Evolutionary conservation across 768 basidiomycete genomes (phyloP).

Genomic region (Amanita muscaria): DNA sequence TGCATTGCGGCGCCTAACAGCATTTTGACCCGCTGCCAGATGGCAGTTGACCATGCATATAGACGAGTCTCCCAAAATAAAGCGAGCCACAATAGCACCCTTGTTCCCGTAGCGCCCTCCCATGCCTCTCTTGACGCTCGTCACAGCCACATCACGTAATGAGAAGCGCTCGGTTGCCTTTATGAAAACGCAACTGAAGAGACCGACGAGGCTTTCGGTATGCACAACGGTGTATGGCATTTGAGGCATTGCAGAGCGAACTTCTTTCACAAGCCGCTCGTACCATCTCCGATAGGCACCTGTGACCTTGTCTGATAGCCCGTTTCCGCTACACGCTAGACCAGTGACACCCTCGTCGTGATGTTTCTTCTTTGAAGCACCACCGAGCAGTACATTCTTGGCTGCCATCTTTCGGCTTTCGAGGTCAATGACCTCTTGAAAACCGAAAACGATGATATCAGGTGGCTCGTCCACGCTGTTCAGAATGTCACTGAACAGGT

Average conservation of each 20-base stretch:
- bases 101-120: constrained; percentile 93
- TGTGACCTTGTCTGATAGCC: constrained; percentile 75
- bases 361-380: constrained; percentile 47
- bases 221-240: constrained; percentile 71
- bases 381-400: constrained; percentile 78
- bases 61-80: constrained; percentile 87
- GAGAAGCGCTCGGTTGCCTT: constrained; percentile 53
- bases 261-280: constrained; percentile 64
- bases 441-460: constrained; percentile 88
- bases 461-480: constrained; percentile 59
- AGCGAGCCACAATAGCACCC: constrained; percentile 87
- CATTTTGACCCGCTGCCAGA: constrained; percentile 89
- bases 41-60: constrained; percentile 96
- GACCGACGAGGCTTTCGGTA: constrained; percentile 83
- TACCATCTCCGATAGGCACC: constrained; percentile 85
- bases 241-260: constrained; percentile 69
- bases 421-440: constrained; percentile 96
- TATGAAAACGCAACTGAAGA: constrained; percentile 73
- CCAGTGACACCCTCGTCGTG: constrained; percentile 15
- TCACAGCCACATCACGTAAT: constrained; percentile 64
- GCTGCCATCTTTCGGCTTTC: constrained; percentile 88
- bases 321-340: constrained; percentile 18
- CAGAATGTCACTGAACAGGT: constrained; percentile 74
- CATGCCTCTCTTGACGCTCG: constrained; percentile 87
- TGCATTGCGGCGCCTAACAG: constrained; percentile 72